Evolutionary conservation across 495 filamentous ascomycete genomes (phyloP).

Genomic region (Tuber indicum): DNA sequence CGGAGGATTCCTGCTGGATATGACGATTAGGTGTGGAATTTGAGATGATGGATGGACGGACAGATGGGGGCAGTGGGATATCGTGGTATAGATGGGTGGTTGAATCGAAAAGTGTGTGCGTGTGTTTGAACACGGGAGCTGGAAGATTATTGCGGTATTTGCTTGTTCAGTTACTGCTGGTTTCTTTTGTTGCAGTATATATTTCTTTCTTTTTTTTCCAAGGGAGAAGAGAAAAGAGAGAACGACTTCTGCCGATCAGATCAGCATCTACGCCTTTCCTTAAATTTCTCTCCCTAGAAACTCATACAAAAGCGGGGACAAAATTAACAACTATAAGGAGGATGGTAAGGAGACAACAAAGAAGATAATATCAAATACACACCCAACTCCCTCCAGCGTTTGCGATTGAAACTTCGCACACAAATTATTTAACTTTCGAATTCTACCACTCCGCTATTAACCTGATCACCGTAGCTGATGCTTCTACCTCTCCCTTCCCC

Average conservation of each 20-base stretch:
- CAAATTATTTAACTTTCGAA: slow-evolving; percentile 4
- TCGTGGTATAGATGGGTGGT: neutral
- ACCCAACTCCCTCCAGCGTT: neutral
- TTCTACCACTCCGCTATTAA: neutral
- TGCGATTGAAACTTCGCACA: neutral
- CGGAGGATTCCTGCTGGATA: slow-evolving; percentile 66
- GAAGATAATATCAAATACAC: neutral
- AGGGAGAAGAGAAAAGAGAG: neutral
- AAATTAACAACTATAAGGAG: neutral
- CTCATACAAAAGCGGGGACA: neutral
- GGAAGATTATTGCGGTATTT: neutral
- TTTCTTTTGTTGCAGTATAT: neutral
- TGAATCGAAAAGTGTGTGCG: neutral
- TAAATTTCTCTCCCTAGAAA: neutral
- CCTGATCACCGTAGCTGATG: slow-evolving; percentile 8
- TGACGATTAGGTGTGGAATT: slow-evolving; percentile 52
- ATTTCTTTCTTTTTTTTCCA: neutral
- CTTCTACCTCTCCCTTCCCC: slow-evolving; percentile 22
- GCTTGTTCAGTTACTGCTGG: neutral
- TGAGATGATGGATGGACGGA: neutral
- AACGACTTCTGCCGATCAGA: neutral
- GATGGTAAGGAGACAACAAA: neutral
- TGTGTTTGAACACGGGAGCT: neutral
- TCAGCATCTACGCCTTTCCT: neutral
- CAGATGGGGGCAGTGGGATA: neutral